These are phyloP conservation scores for Metarhizium anisopliae DNA, from an alignment of 2,329 filamentous ascomycete species.

Conservation along the genomic window DNA sequence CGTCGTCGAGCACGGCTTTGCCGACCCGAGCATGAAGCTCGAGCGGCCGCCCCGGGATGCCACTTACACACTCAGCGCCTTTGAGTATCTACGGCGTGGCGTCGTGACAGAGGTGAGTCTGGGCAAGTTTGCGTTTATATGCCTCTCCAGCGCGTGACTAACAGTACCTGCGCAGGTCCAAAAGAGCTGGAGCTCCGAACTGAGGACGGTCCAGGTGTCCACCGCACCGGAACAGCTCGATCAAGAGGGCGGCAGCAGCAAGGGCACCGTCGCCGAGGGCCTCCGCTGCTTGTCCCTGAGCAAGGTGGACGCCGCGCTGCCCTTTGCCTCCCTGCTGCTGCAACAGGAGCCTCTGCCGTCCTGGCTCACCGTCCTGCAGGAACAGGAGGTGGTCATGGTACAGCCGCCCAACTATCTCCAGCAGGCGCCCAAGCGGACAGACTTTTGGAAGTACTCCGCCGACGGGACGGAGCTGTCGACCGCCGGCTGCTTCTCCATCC, in stretches of 20 bases:
- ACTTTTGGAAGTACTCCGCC: constrained; percentile 23
- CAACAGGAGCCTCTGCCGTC: not conserved
- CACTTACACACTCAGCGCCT: constrained; percentile 19
- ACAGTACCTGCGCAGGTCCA: constrained; percentile 12
- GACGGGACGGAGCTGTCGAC: constrained; percentile 17
- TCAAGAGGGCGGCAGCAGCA: not conserved
- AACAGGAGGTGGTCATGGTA: constrained; percentile 9
- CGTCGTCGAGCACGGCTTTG: constrained; percentile 20
- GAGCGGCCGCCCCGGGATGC: constrained; percentile 4
- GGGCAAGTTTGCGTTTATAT: no score
- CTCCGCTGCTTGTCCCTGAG: not conserved
- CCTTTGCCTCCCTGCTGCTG: not conserved
- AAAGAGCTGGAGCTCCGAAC: constrained; percentile 19
- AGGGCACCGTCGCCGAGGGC: not conserved
- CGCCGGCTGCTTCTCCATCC: constrained; percentile 22
- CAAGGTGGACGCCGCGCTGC: not conserved
- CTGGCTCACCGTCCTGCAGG: constrained; percentile 4
- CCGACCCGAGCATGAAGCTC: not conserved
- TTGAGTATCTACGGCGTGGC: constrained; percentile 24
- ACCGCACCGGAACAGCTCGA: not conserved
- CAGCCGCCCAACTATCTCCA: constrained; percentile 15
- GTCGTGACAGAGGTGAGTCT: constrained; percentile 17
- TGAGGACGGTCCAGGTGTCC: constrained; percentile 5
- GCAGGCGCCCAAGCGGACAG: constrained; percentile 13
- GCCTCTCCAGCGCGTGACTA: not conserved